Conservation (phyloP, 345 rosid species). For the Eucalyptus polyanthemos region DNA sequence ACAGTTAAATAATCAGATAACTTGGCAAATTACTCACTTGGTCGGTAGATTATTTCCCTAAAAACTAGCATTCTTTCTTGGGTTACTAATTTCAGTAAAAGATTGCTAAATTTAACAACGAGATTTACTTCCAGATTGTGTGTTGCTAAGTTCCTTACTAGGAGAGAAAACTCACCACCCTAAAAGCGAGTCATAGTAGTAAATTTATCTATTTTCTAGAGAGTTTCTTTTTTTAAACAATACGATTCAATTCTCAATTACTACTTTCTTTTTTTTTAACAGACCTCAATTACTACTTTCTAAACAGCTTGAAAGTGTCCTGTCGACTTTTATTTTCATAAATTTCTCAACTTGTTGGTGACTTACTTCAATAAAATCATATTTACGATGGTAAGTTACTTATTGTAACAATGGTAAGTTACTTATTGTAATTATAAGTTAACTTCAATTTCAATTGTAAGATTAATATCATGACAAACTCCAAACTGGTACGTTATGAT, state of each 20-base stretch:
- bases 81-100: not conserved
- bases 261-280: not conserved
- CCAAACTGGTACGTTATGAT: too few relatives aligned
- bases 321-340: rapidly evolving
- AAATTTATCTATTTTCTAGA: not conserved
- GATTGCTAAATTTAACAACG: not conserved
- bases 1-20: not conserved
- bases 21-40: not conserved
- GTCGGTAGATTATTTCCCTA: not conserved
- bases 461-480: too few relatives aligned
- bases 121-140: not conserved
- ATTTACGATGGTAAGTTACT: not conserved
- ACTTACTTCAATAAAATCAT: not conserved
- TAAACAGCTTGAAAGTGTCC: not conserved
- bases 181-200: not conserved
- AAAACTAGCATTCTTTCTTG: not conserved
- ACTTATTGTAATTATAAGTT: not conserved
- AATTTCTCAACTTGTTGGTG: not conserved
- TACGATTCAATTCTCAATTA: not conserved
- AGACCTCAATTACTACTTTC: not conserved
- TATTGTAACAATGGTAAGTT: too few relatives aligned
- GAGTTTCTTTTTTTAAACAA: not conserved
- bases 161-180: not conserved
- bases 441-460: too few relatives aligned
- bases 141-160: not conserved